Evolutionary conservation across 169 alveolate genomes (phyloP).

Genomic region (Plasmodium gonderi): DNA sequence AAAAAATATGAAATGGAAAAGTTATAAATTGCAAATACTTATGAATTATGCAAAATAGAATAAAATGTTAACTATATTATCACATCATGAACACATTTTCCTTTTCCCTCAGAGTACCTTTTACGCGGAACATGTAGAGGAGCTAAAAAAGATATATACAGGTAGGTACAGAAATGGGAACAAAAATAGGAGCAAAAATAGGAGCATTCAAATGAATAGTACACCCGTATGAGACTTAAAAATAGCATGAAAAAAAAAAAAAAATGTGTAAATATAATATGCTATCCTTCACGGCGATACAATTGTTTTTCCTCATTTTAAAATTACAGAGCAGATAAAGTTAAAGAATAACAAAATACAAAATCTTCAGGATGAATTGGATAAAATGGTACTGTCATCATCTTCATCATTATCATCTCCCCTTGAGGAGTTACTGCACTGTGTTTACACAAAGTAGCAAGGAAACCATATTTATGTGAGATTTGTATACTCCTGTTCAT

Average conservation of each 20-base stretch:
- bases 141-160: constrained; percentile 49
- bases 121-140: constrained; percentile 66
- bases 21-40: no score
- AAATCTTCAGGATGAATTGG: constrained; percentile 40
- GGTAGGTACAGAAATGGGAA: constrained; percentile 3
- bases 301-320: neutral
- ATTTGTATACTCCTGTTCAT: no score
- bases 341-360: constrained; percentile 23
- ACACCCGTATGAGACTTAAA: neutral
- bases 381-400: constrained; percentile 14
- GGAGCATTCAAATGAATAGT: neutral
- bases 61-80: neutral
- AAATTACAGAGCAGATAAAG: constrained; percentile 34
- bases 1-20: no score
- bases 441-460: no score
- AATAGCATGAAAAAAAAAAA: neutral
- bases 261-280: neutral
- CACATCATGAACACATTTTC: neutral
- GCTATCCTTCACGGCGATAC: neutral
- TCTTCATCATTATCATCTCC: no score
- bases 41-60: neutral
- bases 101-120: constrained; percentile 33
- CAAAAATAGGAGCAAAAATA: neutral
- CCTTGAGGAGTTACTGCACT: no score
- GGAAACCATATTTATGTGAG: no score